phyloP scores from a whole-genome alignment of 2,329 filamentous ascomycete species.

The Venturia asperata region DNA sequence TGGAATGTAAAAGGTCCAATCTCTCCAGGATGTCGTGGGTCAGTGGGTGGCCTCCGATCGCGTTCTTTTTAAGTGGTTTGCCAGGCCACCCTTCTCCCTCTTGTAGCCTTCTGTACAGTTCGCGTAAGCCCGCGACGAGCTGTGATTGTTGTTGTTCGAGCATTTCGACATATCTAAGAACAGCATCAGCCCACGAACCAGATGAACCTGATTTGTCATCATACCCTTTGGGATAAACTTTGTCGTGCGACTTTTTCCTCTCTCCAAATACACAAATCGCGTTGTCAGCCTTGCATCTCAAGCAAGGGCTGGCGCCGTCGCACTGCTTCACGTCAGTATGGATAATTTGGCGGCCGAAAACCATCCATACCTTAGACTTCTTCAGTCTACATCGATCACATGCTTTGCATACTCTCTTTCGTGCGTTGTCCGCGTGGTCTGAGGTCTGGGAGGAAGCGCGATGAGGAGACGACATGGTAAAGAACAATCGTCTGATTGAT shows the following conservation, averaged over 20 bases:
- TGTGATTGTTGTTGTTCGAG: constrained; percentile 58
- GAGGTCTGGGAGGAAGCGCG: constrained; percentile 6
- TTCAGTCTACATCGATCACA: constrained; percentile 60
- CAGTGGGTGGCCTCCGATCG: constrained; percentile 49
- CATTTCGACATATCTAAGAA: constrained; percentile 55
- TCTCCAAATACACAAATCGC: constrained; percentile 59
- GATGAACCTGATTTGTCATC: background rate
- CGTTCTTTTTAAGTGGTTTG: constrained; percentile 43
- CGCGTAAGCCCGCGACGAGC: constrained; percentile 54
- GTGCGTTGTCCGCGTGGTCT: constrained; percentile 38
- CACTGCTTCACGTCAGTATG: constrained; percentile 37
- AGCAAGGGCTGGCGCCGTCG: constrained; percentile 55
- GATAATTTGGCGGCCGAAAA: background rate
- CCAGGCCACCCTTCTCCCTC: constrained; percentile 51
- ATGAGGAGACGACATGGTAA: constrained; percentile 19
- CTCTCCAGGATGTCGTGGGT: constrained; percentile 58
- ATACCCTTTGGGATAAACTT: constrained; percentile 61
- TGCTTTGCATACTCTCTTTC: constrained; percentile 60
- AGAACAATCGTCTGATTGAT: background rate
- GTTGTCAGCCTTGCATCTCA: constrained; percentile 56
- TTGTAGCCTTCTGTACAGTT: constrained; percentile 49
- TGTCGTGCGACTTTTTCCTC: constrained; percentile 59
- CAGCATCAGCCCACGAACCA: constrained; percentile 20
- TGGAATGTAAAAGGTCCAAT: constrained; percentile 50
- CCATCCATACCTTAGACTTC: constrained; percentile 51